Evolutionary conservation across 345 rosid genomes (phyloP).

Genomic region (Corchorus olitorius): DNA sequence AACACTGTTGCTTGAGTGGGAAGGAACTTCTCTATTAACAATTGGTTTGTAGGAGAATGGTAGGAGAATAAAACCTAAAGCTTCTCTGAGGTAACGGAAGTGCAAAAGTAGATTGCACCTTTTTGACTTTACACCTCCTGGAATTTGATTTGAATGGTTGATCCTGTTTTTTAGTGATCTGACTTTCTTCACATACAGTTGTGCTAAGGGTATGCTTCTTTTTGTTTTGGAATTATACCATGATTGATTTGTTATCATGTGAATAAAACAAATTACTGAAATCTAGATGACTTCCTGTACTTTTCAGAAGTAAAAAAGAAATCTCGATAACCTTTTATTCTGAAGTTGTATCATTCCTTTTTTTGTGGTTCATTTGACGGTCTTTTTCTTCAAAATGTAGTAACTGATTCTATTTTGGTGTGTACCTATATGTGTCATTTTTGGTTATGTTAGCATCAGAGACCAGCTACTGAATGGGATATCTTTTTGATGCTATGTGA

Average conservation of each 20-base stretch:
- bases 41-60: conserved; percentile 16
- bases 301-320: background rate
- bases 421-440: too few relatives aligned
- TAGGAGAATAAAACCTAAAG: conserved; percentile 33
- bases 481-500: too few relatives aligned
- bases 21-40: background rate
- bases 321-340: background rate
- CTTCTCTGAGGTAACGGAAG: conserved; percentile 15
- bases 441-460: too few relatives aligned
- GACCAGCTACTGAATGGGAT: too few relatives aligned
- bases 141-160: conserved; percentile 14
- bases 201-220: conserved; percentile 21
- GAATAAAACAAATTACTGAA: conserved; percentile 14
- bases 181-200: conserved; percentile 21
- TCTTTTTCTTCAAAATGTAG: too few relatives aligned
- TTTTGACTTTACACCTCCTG: conserved; percentile 22
- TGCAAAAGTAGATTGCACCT: conserved; percentile 19
- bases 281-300: background rate
- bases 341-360: background rate
- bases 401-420: too few relatives aligned
- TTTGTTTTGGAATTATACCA: background rate
- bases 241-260: conserved; percentile 13
- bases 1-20: conserved; percentile 3
- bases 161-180: conserved; percentile 15
- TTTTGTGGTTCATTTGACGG: background rate